Base-by-base conservation (phyloP, 2,329 filamentous ascomycete species). In the Geosmithia putterillii region DNA sequence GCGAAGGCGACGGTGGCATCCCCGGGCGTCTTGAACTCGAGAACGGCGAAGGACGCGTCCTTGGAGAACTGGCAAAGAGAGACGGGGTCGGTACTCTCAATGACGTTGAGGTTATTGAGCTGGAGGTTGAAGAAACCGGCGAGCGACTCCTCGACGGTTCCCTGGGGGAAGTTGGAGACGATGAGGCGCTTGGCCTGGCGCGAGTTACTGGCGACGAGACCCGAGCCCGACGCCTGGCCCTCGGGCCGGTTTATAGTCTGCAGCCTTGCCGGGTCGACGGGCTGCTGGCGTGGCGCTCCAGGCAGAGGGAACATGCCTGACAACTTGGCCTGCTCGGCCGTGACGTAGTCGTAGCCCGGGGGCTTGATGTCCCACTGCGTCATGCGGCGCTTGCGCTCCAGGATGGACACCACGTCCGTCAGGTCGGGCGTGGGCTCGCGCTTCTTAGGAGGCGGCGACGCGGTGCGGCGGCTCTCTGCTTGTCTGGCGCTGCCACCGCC, bases 311-410 rank as follows among this genome's bases (percentile, higher is more conserved):
- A 99, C 92, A 98, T 95, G 69, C 90, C 83, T 51, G 94, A 98
- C 38, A 98, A 74, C 70, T 99, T 99, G 42, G 92, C 94, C 63
- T 98, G 94, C 64, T 98, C 94, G 19, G 92, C 88, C 2, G 92
- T 95, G 51, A 99, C 90, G 62, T 92, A 94, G 58, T 98, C 94
- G 57, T 99, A 99, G 38, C 92, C 90, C 15, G 88, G 86, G 6
- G 92, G 92, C 67, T 98, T 98, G 63, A 98, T 95, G 61, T 99
- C 94, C 92, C 92, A 99, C 64, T 98, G 94, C 32, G 89, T 96
- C 71, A 98, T 70, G 46, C 92, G 83, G 53, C 94, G 83, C 71
- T 89, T 92, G 54, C 90, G 82, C 57, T 90, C 82, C 49, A 88
- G 69, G 46, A 99, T 73, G 4, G 87, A 77, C n/a, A 83, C 71